Conservation (phyloP, 129 eudicot species). For the Escallonia herrerae region DNA sequence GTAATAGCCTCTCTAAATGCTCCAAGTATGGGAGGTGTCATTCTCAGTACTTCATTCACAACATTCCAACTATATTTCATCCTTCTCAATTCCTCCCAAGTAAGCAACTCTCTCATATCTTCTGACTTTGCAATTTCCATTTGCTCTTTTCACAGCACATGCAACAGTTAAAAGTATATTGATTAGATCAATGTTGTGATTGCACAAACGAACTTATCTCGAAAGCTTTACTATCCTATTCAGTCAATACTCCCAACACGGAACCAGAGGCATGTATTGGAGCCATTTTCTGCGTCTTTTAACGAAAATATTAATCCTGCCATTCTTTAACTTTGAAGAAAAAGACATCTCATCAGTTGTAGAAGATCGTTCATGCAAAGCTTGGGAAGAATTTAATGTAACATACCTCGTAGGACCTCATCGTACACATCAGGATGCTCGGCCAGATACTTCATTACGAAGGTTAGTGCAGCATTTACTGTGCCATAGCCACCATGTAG, state of each 20-base stretch:
- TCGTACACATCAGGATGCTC: constrained; percentile 14
- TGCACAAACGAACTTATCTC: no score
- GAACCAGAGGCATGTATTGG: no score
- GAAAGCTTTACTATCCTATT: no score
- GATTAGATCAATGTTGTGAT: no score
- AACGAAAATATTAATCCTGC: no score
- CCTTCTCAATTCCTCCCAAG: constrained; percentile 10
- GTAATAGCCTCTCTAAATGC: constrained; percentile 31
- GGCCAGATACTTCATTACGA: constrained; percentile 10
- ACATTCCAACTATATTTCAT: constrained; percentile 21
- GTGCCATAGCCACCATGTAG: constrained; percentile 9
- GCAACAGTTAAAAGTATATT: background rate
- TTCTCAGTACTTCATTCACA: constrained; percentile 24
- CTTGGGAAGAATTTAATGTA: no score
- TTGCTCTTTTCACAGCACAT: constrained; percentile 4
- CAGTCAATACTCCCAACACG: no score
- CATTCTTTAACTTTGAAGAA: no score
- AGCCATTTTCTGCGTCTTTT: no score
- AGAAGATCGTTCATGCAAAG: no score
- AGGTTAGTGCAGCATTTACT: constrained; percentile 4
- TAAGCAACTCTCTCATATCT: constrained; percentile 6
- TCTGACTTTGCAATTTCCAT: background rate
- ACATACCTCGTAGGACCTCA: constrained; percentile 12
- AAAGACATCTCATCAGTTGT: no score
- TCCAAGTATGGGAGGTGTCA: constrained; percentile 33